These are phyloP conservation scores for Mortierella antarctica DNA, from an alignment of 192 early-diverging fungal species.

Conservation along the genomic window DNA sequence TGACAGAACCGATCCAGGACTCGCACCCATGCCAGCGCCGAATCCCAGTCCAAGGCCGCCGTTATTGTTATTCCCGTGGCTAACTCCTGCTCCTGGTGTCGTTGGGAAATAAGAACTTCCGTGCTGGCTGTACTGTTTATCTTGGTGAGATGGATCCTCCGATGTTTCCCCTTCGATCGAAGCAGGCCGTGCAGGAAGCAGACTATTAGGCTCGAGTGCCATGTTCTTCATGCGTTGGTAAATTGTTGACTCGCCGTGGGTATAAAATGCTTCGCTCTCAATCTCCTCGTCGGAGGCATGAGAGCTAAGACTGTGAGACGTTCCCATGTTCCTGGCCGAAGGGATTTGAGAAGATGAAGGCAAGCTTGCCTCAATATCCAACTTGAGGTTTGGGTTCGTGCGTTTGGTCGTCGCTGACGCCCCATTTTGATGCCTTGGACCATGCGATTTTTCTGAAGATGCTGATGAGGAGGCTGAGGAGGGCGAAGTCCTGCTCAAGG, in stretches of 20 bases:
- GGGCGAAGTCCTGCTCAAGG: conserved; percentile 7
- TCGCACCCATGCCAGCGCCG: conserved; percentile 21
- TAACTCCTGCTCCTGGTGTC: conserved; percentile 3
- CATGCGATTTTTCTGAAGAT: conserved; percentile 13
- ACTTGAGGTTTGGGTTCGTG: conserved; percentile 5
- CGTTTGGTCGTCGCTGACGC: not conserved
- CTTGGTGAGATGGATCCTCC: conserved; percentile 2
- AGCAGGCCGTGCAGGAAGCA: conserved; percentile 3
- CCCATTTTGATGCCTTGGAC: not conserved
- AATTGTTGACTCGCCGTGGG: conserved; percentile 51
- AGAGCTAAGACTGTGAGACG: conserved; percentile 31
- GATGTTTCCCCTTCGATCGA: conserved; percentile 7
- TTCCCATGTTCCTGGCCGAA: not conserved
- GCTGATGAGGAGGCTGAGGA: conserved; percentile 17
- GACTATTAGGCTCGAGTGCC: conserved; percentile 15
- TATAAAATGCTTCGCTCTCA: conserved; percentile 53
- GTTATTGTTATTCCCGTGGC: conserved; percentile 2
- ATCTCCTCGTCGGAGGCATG: conserved; percentile 49
- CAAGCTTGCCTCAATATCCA: conserved; percentile 13
- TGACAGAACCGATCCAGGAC: conserved; percentile 35
- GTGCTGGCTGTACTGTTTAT: not conserved
- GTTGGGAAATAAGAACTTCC: conserved; percentile 6
- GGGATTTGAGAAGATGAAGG: not conserved
- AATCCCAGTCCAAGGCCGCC: conserved; percentile 27
- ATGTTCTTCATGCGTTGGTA: conserved; percentile 42